These are phyloP conservation scores for Amniculicola lignicola DNA, from an alignment of 495 filamentous ascomycete species.

Conservation along the genomic window DNA sequence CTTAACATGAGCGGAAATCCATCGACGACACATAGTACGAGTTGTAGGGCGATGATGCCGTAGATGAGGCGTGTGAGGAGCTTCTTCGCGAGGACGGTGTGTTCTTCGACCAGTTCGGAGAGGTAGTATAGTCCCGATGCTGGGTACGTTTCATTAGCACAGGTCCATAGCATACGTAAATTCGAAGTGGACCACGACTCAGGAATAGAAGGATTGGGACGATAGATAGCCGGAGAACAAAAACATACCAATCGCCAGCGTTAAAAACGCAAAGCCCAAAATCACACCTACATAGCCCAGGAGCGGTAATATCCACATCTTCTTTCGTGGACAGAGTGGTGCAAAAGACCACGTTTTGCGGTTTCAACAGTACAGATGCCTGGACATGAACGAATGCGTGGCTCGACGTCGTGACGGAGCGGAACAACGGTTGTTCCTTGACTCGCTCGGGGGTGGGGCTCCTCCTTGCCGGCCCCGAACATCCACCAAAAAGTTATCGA, in stretches of 20 bases:
- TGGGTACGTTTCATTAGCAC: conserved; percentile 39
- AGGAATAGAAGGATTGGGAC: too few relatives aligned
- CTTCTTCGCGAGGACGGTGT: conserved; percentile 86
- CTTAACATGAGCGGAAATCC: conserved; percentile 74
- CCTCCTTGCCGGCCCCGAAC: too few relatives aligned
- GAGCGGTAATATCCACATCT: conserved; percentile 89
- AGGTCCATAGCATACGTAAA: conserved; percentile 8
- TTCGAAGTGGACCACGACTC: too few relatives aligned
- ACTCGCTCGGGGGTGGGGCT: too few relatives aligned
- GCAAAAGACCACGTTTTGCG: too few relatives aligned
- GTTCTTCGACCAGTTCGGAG: conserved; percentile 95
- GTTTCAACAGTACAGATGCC: too few relatives aligned
- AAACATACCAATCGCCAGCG: conserved; percentile 78
- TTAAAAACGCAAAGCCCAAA: conserved; percentile 89
- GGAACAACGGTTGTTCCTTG: too few relatives aligned
- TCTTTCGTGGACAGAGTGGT: too few relatives aligned
- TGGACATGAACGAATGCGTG: too few relatives aligned
- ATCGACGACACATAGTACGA: conserved; percentile 75
- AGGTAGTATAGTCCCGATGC: conserved; percentile 97
- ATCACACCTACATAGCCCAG: conserved; percentile 85
- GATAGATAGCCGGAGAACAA: not conserved
- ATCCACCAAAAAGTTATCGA: too few relatives aligned
- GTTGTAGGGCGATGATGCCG: conserved; percentile 69
- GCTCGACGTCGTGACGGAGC: too few relatives aligned
- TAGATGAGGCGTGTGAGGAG: conserved; percentile 84